Conservation (phyloP, 2,329 filamentous ascomycete species). For the Trichoderma brevicompactum region DNA sequence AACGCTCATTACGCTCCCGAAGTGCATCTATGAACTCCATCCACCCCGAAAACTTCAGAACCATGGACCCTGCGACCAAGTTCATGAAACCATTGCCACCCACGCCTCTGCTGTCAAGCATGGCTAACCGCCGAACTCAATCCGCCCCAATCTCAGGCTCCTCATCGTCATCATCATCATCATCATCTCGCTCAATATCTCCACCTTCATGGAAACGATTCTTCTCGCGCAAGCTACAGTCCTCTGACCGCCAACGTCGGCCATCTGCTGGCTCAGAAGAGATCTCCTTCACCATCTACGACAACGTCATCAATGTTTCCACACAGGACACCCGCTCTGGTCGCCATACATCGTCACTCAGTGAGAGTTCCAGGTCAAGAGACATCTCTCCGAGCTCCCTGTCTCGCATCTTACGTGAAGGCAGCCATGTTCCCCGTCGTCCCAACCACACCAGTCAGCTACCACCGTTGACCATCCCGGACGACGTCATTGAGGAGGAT, state of each 20-base stretch:
- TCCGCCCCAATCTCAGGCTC: constrained; percentile 40
- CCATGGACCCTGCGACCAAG: constrained; percentile 78
- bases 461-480: constrained; percentile 42
- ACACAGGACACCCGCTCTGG: not conserved
- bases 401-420: constrained; percentile 56
- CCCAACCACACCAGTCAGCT: constrained; percentile 39
- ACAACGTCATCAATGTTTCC: constrained; percentile 41
- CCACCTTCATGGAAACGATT: constrained; percentile 58
- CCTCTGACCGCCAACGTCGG: constrained; percentile 36
- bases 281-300: constrained; percentile 36
- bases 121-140: constrained; percentile 6
- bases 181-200: constrained; percentile 54
- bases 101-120: constrained; percentile 11
- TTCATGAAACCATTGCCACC: constrained; percentile 68
- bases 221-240: constrained; percentile 50
- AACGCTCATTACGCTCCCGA: constrained; percentile 63
- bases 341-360: constrained; percentile 31
- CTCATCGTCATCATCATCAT: constrained; percentile 50
- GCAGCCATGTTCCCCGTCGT: constrained; percentile 40
- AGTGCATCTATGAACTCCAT: constrained; percentile 69
- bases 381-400: constrained; percentile 62
- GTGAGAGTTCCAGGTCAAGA: constrained; percentile 51
- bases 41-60: constrained; percentile 64
- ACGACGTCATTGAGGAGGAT: constrained; percentile 50
- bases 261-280: constrained; percentile 29